Evolutionary conservation across 192 early-diverging fungal genomes (phyloP), one percentile per base, ranked within the genome.

Genomic region (Coemansia sp.): DNA sequence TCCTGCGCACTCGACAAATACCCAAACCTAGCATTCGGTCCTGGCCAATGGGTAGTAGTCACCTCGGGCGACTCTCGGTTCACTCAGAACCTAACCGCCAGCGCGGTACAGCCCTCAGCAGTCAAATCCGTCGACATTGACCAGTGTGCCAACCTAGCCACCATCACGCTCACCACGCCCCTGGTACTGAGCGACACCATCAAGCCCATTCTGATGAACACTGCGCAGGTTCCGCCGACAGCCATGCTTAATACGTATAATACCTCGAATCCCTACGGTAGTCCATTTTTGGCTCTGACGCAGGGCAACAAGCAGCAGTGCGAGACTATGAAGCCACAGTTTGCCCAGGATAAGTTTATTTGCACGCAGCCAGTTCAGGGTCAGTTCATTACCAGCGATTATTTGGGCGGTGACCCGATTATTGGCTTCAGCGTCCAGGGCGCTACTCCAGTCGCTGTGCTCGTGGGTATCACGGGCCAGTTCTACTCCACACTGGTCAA

Each of bases 361-460:
- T 82, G 80, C 66, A 74, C 80, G 2, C 71, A 71, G 75, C 80
- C 80, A 0, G 69, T 82, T 22, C 55, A 68, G 31, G 65, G 66
- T 18, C 80, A 82, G 69, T n/a, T n/a, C 4, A 58, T 82, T 8
- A 70, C 69, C 6, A 60, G 44, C 18, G 80, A 82, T 39, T 74
- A 71, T 22, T 58, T 82, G 20, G 80, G 80, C n/a, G 80, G 80
- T 13, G 75, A 82, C 64, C 72, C 80, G 7, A 82, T 82, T 58
- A 71, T 82, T 50, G 80, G 75, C 2, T 77, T 73, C 52, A 73
- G 70, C 13, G 24, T 20, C 3, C 79, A 76, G 57, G 57, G 50
- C 4, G 53, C 47, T 3, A 72, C 71, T 0, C 47, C 80, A 9
- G 40, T 67, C 22, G 74, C 72, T 9, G 72, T 74, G 60, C 80